Evolutionary conservation across 2,329 filamentous ascomycete genomes (phyloP).

Genomic region (Fusarium sp.): DNA sequence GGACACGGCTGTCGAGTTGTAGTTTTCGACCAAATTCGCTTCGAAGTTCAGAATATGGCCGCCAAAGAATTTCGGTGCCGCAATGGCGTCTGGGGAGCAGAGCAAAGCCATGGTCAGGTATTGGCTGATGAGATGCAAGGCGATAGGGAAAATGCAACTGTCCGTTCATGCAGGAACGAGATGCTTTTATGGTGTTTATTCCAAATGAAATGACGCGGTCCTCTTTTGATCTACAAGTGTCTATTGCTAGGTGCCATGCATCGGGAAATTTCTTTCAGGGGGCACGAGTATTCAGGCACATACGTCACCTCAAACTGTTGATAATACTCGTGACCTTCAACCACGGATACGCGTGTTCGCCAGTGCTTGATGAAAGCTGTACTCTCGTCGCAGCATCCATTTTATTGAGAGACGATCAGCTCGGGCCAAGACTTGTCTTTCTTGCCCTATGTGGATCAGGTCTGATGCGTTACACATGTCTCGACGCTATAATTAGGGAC

Average conservation of each 20-base stretch:
- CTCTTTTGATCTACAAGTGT: too few relatives aligned
- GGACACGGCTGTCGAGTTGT: not conserved
- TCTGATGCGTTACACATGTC: not conserved
- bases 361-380: too few relatives aligned
- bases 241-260: too few relatives aligned
- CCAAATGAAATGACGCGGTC: too few relatives aligned
- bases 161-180: too few relatives aligned
- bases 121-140: too few relatives aligned
- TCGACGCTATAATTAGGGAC: not conserved
- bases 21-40: not conserved
- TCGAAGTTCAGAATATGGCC: not conserved
- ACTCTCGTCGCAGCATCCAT: not conserved
- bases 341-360: not conserved
- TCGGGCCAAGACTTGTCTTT: not conserved
- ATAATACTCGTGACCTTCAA: not conserved
- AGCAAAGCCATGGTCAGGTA: not conserved
- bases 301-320: not conserved
- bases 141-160: too few relatives aligned
- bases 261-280: too few relatives aligned
- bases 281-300: not conserved
- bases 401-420: not conserved
- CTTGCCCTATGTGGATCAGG: not conserved
- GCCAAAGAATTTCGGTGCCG: not conserved
- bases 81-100: not conserved
- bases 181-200: too few relatives aligned